phyloP scores from a whole-genome alignment of 495 filamentous ascomycete genomes.

The Staphylotrichum tortipilum region DNA sequence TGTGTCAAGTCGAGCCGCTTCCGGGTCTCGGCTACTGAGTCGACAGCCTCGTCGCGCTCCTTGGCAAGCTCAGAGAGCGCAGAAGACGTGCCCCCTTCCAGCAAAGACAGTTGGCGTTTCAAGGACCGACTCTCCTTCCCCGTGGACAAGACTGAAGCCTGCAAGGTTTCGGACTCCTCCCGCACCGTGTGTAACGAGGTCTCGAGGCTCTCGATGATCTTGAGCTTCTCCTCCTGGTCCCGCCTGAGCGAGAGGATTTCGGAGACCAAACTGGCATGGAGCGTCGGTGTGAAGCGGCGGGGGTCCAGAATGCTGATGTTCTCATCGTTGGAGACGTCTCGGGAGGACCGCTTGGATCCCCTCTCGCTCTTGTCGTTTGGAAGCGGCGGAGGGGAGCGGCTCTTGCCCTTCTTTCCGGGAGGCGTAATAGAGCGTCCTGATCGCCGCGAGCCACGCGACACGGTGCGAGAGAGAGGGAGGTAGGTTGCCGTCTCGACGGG shows the following conservation, averaged over 20 bases:
- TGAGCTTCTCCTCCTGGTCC: constrained; percentile 81
- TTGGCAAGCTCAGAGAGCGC: constrained; percentile 72
- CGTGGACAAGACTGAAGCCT: constrained; percentile 48
- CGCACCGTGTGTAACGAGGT: constrained; percentile 57
- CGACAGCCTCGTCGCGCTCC: constrained; percentile 79
- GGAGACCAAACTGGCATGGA: constrained; percentile 89
- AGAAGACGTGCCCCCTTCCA: constrained; percentile 80
- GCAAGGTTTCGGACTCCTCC: constrained; percentile 64
- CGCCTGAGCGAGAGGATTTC: constrained; percentile 82
- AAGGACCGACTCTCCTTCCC: constrained; percentile 69
- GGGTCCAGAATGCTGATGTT: constrained; percentile 75
- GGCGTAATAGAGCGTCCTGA: constrained; percentile 52
- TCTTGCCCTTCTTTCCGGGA: constrained; percentile 38
- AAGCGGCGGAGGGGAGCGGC: constrained; percentile 55
- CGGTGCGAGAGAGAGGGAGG: constrained; percentile 52
- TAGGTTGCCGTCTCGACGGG: constrained; percentile 61
- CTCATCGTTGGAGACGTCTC: constrained; percentile 56
- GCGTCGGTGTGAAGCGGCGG: constrained; percentile 83
- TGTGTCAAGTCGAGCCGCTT: constrained; percentile 70
- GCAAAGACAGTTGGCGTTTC: constrained; percentile 72
- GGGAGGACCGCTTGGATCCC: constrained; percentile 42
- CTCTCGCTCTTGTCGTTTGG: constrained; percentile 44
- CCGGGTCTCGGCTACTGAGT: constrained; percentile 62
- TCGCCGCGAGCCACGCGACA: constrained; percentile 45
- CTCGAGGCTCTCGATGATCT: constrained; percentile 77